phyloP scores from a whole-genome alignment of 768 basidiomycete species.

The Dioszegia hungarica region DNA sequence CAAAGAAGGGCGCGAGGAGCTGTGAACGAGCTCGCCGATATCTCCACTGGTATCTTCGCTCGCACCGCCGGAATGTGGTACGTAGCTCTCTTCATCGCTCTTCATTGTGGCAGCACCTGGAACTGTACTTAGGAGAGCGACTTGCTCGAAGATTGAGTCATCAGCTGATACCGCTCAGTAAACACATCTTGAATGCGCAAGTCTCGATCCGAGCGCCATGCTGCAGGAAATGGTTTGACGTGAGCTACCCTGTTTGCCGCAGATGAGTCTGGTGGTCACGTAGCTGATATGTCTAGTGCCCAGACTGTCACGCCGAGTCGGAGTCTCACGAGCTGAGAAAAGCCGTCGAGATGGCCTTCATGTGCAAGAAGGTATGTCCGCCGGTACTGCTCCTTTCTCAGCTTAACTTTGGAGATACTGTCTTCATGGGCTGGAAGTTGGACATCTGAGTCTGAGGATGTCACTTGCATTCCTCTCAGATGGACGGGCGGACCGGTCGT shows the following conservation, averaged over 20 bases:
- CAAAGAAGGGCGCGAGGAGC: too few relatives aligned
- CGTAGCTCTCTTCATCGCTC: too few relatives aligned
- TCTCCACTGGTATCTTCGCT: too few relatives aligned
- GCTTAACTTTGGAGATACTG: neutral
- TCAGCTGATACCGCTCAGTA: constrained; percentile 55
- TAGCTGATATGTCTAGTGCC: constrained; percentile 54
- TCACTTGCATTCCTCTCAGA: too few relatives aligned
- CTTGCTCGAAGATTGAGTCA: too few relatives aligned
- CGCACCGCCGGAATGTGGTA: too few relatives aligned
- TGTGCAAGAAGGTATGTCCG: constrained; percentile 63
- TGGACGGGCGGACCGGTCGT: too few relatives aligned
- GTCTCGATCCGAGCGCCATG: constrained; percentile 94
- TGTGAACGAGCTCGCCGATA: too few relatives aligned
- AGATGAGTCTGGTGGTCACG: too few relatives aligned
- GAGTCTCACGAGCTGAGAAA: constrained; percentile 68
- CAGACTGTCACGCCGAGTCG: constrained; percentile 86
- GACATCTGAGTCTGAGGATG: neutral
- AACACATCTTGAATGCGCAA: constrained; percentile 94
- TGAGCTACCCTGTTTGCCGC: constrained; percentile 31
- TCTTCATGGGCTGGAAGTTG: neutral
- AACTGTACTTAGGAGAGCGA: too few relatives aligned
- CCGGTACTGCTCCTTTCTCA: neutral
- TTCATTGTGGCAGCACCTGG: too few relatives aligned
- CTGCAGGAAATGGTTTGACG: constrained; percentile 94
- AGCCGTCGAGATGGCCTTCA: constrained; percentile 77